These are phyloP conservation scores for Pyrenochaeta sp. DNA, from an alignment of 2,329 filamentous ascomycete genomes.

Conservation along the genomic window DNA sequence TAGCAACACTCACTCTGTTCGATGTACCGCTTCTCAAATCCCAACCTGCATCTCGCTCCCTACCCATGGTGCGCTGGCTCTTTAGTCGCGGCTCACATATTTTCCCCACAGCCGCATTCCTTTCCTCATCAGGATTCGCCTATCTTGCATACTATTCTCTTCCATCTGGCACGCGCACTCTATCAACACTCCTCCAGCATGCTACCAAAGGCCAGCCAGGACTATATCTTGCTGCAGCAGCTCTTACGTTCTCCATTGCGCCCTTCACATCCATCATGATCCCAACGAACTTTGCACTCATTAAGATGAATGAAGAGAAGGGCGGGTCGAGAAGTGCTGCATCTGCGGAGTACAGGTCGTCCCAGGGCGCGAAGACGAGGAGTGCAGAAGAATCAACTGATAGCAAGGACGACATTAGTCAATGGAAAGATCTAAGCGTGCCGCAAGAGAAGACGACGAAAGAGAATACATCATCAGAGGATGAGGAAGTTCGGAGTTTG, in stretches of 20 bases:
- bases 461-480: constrained; percentile 22
- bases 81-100: constrained; percentile 50
- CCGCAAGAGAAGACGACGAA: constrained; percentile 27
- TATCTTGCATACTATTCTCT: constrained; percentile 32
- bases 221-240: constrained; percentile 24
- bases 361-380: constrained; percentile 5
- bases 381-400: constrained; percentile 31
- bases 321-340: constrained; percentile 23
- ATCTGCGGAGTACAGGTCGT: constrained; percentile 8
- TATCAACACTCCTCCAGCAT: constrained; percentile 1
- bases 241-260: constrained; percentile 29
- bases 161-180: constrained; percentile 1
- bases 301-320: constrained; percentile 32
- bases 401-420: constrained; percentile 32
- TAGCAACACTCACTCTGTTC: constrained; percentile 46
- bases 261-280: constrained; percentile 20
- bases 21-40: constrained; percentile 42
- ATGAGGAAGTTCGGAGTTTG: constrained; percentile 26
- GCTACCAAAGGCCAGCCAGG: constrained; percentile 11
- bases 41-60: constrained; percentile 49
- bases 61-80: constrained; percentile 48
- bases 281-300: constrained; percentile 24
- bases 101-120: constrained; percentile 40
- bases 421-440: constrained; percentile 38
- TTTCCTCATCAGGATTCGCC: constrained; percentile 40